Conservation (phyloP, 2,329 filamentous ascomycete genomes). For the Diaporthe citrichinensis region DNA sequence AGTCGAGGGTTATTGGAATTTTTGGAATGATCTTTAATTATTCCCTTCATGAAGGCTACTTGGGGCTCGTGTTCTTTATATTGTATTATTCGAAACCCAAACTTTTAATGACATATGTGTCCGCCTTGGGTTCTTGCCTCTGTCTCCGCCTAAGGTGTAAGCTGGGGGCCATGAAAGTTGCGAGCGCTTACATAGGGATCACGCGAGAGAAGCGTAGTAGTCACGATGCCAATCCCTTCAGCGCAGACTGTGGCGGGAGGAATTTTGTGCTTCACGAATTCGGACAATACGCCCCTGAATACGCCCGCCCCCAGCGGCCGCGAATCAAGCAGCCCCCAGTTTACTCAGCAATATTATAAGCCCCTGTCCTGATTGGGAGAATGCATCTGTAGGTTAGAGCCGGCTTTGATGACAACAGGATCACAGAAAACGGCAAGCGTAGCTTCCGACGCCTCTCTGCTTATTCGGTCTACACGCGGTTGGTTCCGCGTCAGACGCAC, state of each 20-base stretch:
- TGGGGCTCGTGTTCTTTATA: not conserved
- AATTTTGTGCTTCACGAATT: not conserved
- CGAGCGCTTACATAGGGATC: not conserved
- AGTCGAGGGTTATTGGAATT: not conserved
- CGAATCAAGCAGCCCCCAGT: not conserved
- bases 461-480: not conserved
- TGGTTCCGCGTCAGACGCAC: not conserved
- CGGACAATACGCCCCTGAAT: not conserved
- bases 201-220: not conserved
- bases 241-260: not conserved
- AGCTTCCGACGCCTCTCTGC: not conserved
- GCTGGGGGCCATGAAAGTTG: not conserved
- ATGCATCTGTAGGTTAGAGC: not conserved
- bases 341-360: slow-evolving; percentile 1
- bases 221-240: slow-evolving; percentile 15
- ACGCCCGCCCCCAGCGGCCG: not conserved
- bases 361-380: slow-evolving; percentile 6
- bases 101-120: not conserved
- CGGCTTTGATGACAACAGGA: not conserved
- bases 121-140: not conserved
- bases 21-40: not conserved
- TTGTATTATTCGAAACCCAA: not conserved
- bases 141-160: not conserved
- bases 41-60: not conserved
- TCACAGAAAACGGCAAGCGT: not conserved